A percentile compares a stretch with the other conserved stretches of the same genome.
Evolutionary conservation across 352 stramenopile genomes (phyloP).

Genomic region (Sclerospora graminicola): DNA sequence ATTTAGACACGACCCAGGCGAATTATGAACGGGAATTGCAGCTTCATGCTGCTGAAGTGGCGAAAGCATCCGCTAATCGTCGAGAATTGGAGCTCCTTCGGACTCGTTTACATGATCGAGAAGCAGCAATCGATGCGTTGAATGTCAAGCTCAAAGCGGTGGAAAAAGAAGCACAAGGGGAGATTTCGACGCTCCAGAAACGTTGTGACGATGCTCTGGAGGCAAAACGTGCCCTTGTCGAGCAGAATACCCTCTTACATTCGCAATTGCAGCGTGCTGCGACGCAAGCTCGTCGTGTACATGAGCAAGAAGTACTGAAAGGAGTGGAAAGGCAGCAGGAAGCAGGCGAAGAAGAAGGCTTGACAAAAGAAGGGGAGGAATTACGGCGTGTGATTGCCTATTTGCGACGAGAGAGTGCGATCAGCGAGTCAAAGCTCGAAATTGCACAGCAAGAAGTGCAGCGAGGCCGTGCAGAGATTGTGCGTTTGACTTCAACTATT

Average conservation of each 20-base stretch:
- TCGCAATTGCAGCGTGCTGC: constrained; percentile 55
- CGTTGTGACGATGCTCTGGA: constrained; percentile 35
- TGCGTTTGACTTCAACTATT: constrained; percentile 46
- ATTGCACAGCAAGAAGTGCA: constrained; percentile 60
- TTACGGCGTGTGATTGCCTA: constrained; percentile 62
- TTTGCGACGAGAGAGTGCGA: constrained; percentile 58
- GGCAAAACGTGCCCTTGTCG: constrained; percentile 34
- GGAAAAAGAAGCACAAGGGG: constrained; percentile 29
- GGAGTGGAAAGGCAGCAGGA: constrained; percentile 10
- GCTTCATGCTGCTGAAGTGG: constrained; percentile 55
- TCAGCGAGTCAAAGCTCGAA: constrained; percentile 56
- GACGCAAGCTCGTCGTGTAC: constrained; percentile 40
- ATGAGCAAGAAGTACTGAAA: constrained; percentile 46
- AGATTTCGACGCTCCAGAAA: constrained; percentile 47
- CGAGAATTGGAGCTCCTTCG: constrained; percentile 44
- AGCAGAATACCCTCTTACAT: constrained; percentile 72
- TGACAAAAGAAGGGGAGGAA: constrained; percentile 52
- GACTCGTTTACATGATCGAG: constrained; percentile 25
- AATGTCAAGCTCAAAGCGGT: constrained; percentile 27
- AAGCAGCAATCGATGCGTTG: constrained; percentile 29
- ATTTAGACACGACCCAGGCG: constrained; percentile 39
- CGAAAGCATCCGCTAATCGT: constrained; percentile 36
- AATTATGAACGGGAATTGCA: constrained; percentile 84
- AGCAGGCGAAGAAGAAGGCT: constrained; percentile 12
- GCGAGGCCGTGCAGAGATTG: constrained; percentile 38